Evolutionary conservation across 805 yeast species (phyloP), one percentile per base, ranked within the genome.

Genomic region (Kazachstania viticola): DNA sequence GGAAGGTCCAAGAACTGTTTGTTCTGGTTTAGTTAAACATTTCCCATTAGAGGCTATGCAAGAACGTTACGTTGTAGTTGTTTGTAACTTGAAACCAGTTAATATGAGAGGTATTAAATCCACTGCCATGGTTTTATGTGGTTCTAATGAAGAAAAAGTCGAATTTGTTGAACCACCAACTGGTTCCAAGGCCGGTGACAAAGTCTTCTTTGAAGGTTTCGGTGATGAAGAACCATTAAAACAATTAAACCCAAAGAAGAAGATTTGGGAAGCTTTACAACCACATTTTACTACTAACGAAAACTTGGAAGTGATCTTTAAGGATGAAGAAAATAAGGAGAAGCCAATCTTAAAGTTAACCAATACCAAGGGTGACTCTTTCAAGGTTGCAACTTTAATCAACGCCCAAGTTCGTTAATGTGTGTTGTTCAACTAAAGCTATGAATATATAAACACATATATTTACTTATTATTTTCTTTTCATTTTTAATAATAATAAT

Each of bases 101-200:
- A 78, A 77, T 51, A 91, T 91, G 99, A 79, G 98, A 65, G 97
- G 98, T 44, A 75, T 91, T 53, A 84, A 84, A 59, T 85, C 96
- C 8, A 65, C 75, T 31, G 99, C 95, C 32, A 91, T 91, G 99
- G 97, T 91, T 29, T 69, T 91, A 46, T 91, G 99, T 69, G 88
- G 85, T 17, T 84, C 95, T 25, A 76, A 67, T 33, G 81, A 71
- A 30, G 64, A 62, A 23, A 60, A 59, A 21, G 95, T 91, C 37
- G 97, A 91, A 62, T 85, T 91, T 49, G 87, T 88, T 44, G 79
- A 80, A 58, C 97, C 97, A 36, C 99, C 99, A 45, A 74, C 71
- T 22, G 94, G 85, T 13, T 74, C 95, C 27, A 71, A 83, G 63
- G 76, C 98, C 9, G 99, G 99, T 61, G 98, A 91, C 61, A 87